Percentiles rank a stretch among this genome's conserved stretches.
Evolutionary conservation across 768 basidiomycete genomes (phyloP).

Genomic region (Panellus pusillus): DNA sequence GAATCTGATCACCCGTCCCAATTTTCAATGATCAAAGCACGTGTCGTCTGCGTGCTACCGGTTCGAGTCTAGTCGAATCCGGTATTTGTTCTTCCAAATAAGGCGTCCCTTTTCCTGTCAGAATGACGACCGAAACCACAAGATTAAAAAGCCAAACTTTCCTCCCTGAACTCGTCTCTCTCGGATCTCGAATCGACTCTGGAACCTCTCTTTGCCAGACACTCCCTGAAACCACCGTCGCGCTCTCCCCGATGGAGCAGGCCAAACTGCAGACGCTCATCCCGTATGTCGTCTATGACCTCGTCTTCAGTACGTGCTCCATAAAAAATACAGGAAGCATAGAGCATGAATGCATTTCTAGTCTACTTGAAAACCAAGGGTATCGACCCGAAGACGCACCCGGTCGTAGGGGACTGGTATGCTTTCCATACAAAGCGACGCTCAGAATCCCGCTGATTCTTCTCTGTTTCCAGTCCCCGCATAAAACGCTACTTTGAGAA

Average conservation of each 20-base stretch:
- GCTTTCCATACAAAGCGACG: conserved; percentile 22
- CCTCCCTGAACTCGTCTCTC: conserved; percentile 55
- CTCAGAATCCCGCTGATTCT: not conserved
- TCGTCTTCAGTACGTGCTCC: conserved; percentile 75
- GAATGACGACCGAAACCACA: conserved; percentile 48
- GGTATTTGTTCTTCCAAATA: no score
- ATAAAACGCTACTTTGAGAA: conserved; percentile 82
- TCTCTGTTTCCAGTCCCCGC: conserved; percentile 65
- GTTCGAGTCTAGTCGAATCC: no score
- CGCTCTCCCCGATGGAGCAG: conserved; percentile 72
- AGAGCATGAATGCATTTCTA: no score
- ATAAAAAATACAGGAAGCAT: no score
- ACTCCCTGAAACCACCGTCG: conserved; percentile 63
- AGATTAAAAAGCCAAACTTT: conserved; percentile 49
- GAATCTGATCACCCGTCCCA: no score
- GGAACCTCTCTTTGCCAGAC: conserved; percentile 66
- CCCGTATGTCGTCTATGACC: conserved; percentile 83
- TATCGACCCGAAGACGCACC: conserved; percentile 76
- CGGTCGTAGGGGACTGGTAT: conserved; percentile 73
- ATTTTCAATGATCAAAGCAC: no score
- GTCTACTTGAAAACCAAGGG: conserved; percentile 83
- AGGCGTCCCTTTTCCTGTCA: no score
- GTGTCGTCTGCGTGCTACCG: no score
- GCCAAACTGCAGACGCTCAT: conserved; percentile 78
- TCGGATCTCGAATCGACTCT: conserved; percentile 68